Evolutionary conservation across 2,329 filamentous ascomycete genomes (phyloP).

Genomic region (Geosmithia flava): DNA sequence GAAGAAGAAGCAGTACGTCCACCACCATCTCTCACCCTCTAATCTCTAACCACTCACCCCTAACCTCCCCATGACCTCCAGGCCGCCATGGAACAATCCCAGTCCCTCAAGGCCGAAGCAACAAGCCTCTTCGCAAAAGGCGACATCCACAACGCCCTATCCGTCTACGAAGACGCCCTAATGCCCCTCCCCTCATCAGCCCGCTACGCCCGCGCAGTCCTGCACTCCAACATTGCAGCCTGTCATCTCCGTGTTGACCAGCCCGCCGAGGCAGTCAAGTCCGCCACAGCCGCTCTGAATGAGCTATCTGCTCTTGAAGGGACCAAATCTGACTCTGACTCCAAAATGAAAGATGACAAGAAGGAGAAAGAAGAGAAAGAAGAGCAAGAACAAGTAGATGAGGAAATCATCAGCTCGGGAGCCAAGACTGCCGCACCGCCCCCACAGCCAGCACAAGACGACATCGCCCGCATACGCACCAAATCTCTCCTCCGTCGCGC

Average conservation of each 20-base stretch:
- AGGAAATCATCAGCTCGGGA: conserved; percentile 10
- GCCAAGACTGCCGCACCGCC: neutral
- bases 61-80: conserved; percentile 16
- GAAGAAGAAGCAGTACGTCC: conserved; percentile 43
- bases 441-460: conserved; percentile 22
- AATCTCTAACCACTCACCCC: neutral
- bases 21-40: neutral
- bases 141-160: conserved; percentile 66
- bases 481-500: conserved; percentile 77
- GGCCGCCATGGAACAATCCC: conserved; percentile 59
- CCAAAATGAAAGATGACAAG: neutral
- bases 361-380: conserved; percentile 17
- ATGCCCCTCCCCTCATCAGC: conserved; percentile 69
- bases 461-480: conserved; percentile 64
- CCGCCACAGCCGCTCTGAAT: conserved; percentile 62
- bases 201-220: conserved; percentile 48
- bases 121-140: conserved; percentile 67
- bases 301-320: conserved; percentile 50
- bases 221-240: conserved; percentile 80
- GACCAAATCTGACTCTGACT: neutral
- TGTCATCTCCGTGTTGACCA: conserved; percentile 76
- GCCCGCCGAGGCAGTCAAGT: conserved; percentile 72
- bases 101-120: conserved; percentile 59
- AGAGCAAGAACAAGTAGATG: conserved; percentile 30
- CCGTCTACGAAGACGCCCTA: conserved; percentile 71